Evolutionary conservation across 176 grass and related monocot genomes (phyloP), one percentile per base, ranked within the genome.

Genomic region (Oryza rufipogon): DNA sequence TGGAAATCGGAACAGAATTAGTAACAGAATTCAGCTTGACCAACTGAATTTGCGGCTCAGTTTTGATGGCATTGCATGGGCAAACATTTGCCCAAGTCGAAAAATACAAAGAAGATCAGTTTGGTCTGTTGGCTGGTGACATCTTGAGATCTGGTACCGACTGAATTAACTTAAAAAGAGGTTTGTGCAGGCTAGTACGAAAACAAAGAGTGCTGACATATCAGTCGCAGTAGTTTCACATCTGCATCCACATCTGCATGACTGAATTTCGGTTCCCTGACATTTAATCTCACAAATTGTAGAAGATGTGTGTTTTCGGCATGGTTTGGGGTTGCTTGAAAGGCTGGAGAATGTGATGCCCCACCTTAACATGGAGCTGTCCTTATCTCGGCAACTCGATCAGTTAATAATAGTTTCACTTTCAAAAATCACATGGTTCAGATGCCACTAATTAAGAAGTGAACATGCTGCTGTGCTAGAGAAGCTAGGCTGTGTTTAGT

Each of bases 41-140:
- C 11, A 84, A 76, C 81, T 67, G 81, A 84, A 84, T 26, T 41
- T 76, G 81, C 81, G 60, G 61, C 71, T 52, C 28, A 45, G 20
- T 41, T 74, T 83, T 38, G 41, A 84, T n/a, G 69, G 41, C 28
- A 36, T 74, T 74, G 5, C 8, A 67, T 48, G 42, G 41, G 13
- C 22, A 16, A 49, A 30, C 22, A 15, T 16, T 49, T 30, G 44
- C 22, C 42, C 44, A 49, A 17, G 8, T 28, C 23, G 45, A 74
- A 74, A 64, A 36, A 69, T 61, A 39, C 49, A 72, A 58, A 61
- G 33, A 5, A 26, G 20, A 75, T 56, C 10, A 6, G 44, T 74
- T 74, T 2, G 11, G 17, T n/a, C 13, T 11, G 7, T 15, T 70
- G 33, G 47, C 78, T 36, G 26, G 16, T 36, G 13, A 4, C 64